Percentiles rank a stretch among this genome's conserved stretches.
Evolutionary conservation across 2,329 filamentous ascomycete genomes (phyloP).

Genomic region (Ceratocystis alfenasii): DNA sequence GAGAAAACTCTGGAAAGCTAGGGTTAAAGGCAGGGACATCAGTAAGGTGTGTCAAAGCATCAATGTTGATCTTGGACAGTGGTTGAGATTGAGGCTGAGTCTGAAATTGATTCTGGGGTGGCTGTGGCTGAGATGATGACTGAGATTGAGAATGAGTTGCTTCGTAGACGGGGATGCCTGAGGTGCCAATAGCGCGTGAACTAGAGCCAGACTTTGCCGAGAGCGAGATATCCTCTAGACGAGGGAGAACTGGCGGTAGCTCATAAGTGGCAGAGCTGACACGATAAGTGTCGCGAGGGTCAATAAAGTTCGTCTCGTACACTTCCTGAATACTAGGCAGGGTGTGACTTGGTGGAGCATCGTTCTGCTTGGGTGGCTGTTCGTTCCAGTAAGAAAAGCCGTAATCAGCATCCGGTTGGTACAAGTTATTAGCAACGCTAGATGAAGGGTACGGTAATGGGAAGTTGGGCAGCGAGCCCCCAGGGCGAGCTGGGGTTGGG

Average conservation of each 20-base stretch:
- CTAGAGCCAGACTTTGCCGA: not conserved
- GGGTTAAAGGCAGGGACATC: constrained; percentile 28
- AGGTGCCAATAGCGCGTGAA: not conserved
- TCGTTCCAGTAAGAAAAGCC: constrained; percentile 13
- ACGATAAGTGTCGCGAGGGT: constrained; percentile 17
- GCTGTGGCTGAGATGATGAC: not conserved
- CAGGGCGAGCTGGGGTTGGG: not conserved
- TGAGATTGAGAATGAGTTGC: not conserved
- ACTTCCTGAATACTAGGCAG: constrained; percentile 18
- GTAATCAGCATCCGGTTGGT: not conserved
- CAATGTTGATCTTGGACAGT: constrained; percentile 16
- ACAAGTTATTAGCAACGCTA: constrained; percentile 6
- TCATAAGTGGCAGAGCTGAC: constrained; percentile 4
- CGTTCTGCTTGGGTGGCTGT: constrained; percentile 13
- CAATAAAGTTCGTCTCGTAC: constrained; percentile 14
- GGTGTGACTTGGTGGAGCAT: constrained; percentile 7
- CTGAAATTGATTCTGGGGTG: not conserved
- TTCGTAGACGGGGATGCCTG: not conserved
- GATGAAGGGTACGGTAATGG: constrained; percentile 9
- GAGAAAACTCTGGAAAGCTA: constrained; percentile 1
- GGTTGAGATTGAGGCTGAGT: not conserved
- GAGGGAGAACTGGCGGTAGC: constrained; percentile 14
- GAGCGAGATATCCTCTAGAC: constrained; percentile 4
- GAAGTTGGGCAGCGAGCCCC: constrained; percentile 15
- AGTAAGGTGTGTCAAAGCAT: constrained; percentile 24